Evolutionary conservation across 179 eudicot species (phyloP).

Genomic region (Amaranthus tricolor): DNA sequence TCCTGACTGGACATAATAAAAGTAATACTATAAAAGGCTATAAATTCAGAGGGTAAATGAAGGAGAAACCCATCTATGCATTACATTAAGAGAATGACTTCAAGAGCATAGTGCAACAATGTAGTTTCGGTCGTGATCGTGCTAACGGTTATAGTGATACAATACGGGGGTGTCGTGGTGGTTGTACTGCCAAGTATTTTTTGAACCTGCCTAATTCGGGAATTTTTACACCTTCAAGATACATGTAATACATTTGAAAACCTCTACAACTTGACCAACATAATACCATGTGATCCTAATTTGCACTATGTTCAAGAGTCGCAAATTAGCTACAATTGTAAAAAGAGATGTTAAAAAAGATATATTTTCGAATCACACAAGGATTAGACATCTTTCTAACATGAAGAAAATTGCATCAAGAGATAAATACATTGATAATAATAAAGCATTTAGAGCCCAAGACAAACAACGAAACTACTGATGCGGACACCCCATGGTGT

Average conservation of each 20-base stretch:
- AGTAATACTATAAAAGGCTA: neutral
- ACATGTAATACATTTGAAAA: too few relatives aligned
- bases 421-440: neutral
- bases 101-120: neutral
- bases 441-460: neutral
- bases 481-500: neutral
- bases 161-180: too few relatives aligned
- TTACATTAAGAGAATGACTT: neutral
- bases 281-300: too few relatives aligned
- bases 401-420: slow-evolving; percentile 1
- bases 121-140: neutral
- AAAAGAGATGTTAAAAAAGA: neutral
- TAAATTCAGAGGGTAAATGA: neutral
- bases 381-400: neutral
- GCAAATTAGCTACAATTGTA: neutral
- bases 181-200: too few relatives aligned
- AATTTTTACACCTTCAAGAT: too few relatives aligned
- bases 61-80: neutral
- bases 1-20: slow-evolving; percentile 61
- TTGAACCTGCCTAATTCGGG: too few relatives aligned
- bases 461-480: neutral
- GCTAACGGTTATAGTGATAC: too few relatives aligned
- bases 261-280: too few relatives aligned
- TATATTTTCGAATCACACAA: neutral
- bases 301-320: too few relatives aligned